Percentiles rank a stretch among this genome's conserved stretches.
These are phyloP conservation scores for Vachellia collinsii DNA, from an alignment of 306 rosid species.

Conservation along the genomic window DNA sequence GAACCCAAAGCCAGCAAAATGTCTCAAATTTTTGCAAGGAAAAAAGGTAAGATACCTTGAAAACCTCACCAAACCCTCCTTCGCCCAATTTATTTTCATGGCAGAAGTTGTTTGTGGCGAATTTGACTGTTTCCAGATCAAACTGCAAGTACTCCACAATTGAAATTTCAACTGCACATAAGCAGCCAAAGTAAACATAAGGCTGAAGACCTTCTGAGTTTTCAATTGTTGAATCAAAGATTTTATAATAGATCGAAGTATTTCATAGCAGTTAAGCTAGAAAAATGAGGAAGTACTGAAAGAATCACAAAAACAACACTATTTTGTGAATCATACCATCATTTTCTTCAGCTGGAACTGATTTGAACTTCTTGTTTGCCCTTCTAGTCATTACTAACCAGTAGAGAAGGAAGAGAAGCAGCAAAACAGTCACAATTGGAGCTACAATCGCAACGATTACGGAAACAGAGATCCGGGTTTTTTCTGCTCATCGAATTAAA, in stretches of 20 bases:
- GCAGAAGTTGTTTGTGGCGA: conserved; percentile 52
- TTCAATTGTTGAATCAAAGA: background rate
- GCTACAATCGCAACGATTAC: conserved; percentile 36
- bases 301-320: background rate
- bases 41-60: conserved; percentile 43
- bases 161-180: conserved; percentile 36
- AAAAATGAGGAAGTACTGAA: background rate
- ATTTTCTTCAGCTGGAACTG: conserved; percentile 17
- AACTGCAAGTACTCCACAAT: conserved; percentile 47
- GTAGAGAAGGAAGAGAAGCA: conserved; percentile 10
- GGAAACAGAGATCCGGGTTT: background rate
- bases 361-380: conserved; percentile 12
- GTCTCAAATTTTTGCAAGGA: background rate
- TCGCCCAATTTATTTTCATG: conserved; percentile 47
- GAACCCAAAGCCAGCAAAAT: background rate
- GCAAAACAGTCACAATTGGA: conserved; percentile 18
- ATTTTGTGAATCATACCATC: conserved; percentile 24
- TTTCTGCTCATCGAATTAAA: conserved; percentile 34
- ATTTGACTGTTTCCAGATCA: conserved; percentile 38
- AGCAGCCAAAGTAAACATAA: background rate
- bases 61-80: conserved; percentile 66
- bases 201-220: background rate
- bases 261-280: background rate
- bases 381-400: conserved; percentile 16
- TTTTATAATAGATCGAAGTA: background rate